phyloP scores from a whole-genome alignment of 345 rosid genomes.

The Dimocarpus longan region DNA sequence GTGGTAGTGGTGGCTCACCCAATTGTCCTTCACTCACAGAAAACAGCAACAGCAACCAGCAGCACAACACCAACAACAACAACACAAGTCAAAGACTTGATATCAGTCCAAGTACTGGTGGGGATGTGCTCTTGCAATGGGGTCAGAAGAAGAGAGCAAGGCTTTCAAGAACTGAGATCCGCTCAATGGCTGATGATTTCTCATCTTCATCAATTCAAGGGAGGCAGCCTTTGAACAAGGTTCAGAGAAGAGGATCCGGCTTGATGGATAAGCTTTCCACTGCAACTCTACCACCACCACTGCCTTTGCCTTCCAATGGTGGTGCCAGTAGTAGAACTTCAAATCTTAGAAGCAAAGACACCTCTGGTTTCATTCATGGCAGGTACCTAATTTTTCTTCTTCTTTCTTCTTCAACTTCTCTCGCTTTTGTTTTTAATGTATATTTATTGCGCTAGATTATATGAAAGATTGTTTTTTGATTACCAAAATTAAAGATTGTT shows the following conservation, averaged over 20 bases:
- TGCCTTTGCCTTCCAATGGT: slow-evolving; percentile 18
- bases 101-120: slow-evolving; percentile 27
- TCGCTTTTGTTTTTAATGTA: background rate
- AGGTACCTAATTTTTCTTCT: slow-evolving; percentile 34
- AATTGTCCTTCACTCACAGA: slow-evolving; percentile 30
- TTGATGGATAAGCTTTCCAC: slow-evolving; percentile 23
- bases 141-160: slow-evolving; percentile 70
- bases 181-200: slow-evolving; percentile 46
- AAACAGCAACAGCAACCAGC: slow-evolving; percentile 7
- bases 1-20: slow-evolving; percentile 17
- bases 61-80: background rate
- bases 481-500: too few relatives aligned
- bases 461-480: background rate
- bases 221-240: slow-evolving; percentile 33
- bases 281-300: slow-evolving; percentile 43
- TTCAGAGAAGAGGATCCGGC: slow-evolving; percentile 31
- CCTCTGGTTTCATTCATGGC: slow-evolving; percentile 35
- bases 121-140: slow-evolving; percentile 67
- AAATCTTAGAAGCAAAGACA: slow-evolving; percentile 43
- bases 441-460: slow-evolving; percentile 2
- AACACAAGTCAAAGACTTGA: slow-evolving; percentile 14
- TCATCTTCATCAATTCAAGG: slow-evolving; percentile 57
- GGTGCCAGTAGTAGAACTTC: slow-evolving; percentile 11
- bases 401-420: slow-evolving; percentile 14
- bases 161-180: slow-evolving; percentile 55